Evolutionary conservation across 176 grass and related monocot genomes (phyloP).

Genomic region (Lolium rigidum): DNA sequence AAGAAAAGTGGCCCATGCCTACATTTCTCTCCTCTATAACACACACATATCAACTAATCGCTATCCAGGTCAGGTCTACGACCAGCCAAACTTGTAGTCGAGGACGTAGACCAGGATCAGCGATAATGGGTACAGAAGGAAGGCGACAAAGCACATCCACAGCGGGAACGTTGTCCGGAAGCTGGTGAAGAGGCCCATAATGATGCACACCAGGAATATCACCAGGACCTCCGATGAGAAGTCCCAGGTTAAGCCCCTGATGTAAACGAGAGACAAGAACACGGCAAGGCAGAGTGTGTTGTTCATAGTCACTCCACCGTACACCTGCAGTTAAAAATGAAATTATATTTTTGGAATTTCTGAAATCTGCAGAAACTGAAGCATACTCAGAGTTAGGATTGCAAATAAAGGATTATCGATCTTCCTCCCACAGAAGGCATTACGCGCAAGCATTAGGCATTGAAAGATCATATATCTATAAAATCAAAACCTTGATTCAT

Average conservation of each 20-base stretch:
- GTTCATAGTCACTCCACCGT: conserved; percentile 87
- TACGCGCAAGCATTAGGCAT: no score
- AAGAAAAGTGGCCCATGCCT: neutral
- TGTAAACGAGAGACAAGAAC: conserved; percentile 71
- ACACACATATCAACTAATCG: neutral
- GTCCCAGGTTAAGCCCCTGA: conserved; percentile 73
- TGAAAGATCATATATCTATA: no score
- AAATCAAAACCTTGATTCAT: neutral
- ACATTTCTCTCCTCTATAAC: neutral
- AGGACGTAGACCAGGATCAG: conserved; percentile 74
- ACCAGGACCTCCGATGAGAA: conserved; percentile 78
- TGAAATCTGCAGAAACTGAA: neutral
- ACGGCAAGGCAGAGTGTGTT: conserved; percentile 87
- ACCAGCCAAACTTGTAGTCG: conserved; percentile 75
- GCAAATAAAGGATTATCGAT: neutral
- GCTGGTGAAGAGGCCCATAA: conserved; percentile 88
- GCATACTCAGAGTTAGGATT: neutral
- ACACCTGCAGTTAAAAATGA: conserved; percentile 55
- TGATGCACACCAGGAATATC: conserved; percentile 76
- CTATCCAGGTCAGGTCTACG: conserved; percentile 42
- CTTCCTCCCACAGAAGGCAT: neutral
- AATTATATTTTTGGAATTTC: neutral
- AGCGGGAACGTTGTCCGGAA: conserved; percentile 72
- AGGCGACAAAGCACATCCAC: conserved; percentile 76
- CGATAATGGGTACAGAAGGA: conserved; percentile 61